Conservation (phyloP, 441 rosid species). For the Cnidoscolus chayamansa region DNA sequence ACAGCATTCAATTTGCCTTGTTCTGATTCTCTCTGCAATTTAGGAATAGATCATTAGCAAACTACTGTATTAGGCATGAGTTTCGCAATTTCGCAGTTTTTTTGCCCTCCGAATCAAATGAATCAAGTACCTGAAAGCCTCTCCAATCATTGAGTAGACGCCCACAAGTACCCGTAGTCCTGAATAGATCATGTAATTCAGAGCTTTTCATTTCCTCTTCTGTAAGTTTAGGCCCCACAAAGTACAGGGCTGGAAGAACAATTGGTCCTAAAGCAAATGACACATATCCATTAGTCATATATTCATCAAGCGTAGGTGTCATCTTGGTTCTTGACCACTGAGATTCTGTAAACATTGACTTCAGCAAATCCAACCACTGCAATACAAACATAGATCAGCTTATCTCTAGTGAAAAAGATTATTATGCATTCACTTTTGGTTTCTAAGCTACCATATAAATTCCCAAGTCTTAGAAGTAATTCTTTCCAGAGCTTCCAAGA, state of each 20-base stretch:
- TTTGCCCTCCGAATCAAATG: not conserved
- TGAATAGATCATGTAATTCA: slow-evolving; percentile 40
- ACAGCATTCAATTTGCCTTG: slow-evolving; percentile 68
- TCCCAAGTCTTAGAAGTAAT: not conserved
- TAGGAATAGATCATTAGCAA: not conserved
- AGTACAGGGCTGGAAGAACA: slow-evolving; percentile 59
- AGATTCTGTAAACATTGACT: slow-evolving; percentile 64
- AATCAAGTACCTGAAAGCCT: slow-evolving; percentile 47
- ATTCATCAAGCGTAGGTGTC: slow-evolving; percentile 60
- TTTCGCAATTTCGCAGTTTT: not conserved
- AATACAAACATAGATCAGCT: slow-evolving; percentile 4
- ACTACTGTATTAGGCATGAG: not conserved
- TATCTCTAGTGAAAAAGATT: not conserved
- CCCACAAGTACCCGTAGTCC: slow-evolving; percentile 65
- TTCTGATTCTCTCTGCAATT: slow-evolving; percentile 58
- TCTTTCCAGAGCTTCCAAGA: not conserved
- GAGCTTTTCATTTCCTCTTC: slow-evolving; percentile 38
- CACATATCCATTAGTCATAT: slow-evolving; percentile 59
- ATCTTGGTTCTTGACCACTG: slow-evolving; percentile 47
- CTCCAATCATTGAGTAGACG: slow-evolving; percentile 76
- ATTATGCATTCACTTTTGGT: not conserved
- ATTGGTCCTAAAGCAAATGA: slow-evolving; percentile 83
- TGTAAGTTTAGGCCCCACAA: slow-evolving; percentile 60
- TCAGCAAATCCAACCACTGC: slow-evolving; percentile 80
- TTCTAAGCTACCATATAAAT: not conserved